A percentile compares a stretch with the other conserved stretches of the same genome.
Evolutionary conservation across 768 basidiomycete genomes (phyloP).

Genomic region (Amanita muscaria): DNA sequence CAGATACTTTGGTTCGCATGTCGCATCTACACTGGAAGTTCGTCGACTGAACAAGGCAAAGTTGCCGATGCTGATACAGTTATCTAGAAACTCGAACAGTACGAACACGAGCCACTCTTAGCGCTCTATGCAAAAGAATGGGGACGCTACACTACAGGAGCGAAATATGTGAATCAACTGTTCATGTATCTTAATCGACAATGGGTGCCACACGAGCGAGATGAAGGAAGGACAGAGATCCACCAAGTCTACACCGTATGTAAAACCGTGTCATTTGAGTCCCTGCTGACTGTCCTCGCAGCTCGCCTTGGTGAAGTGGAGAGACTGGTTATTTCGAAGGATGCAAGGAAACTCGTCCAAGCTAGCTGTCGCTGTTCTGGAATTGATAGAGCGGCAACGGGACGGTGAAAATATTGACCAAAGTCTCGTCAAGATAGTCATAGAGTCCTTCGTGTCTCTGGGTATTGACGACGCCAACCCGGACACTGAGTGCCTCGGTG

Average conservation of each 20-base stretch:
- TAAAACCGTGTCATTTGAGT: not conserved
- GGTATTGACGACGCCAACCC: constrained; percentile 89
- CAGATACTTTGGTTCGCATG: constrained; percentile 80
- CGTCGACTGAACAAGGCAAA: not conserved
- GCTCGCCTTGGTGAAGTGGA: constrained; percentile 98
- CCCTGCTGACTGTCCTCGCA: constrained; percentile 20
- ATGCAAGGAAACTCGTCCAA: constrained; percentile 79
- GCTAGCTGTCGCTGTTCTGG: constrained; percentile 79
- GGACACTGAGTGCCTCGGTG: constrained; percentile 87
- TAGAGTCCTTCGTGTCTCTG: constrained; percentile 91
- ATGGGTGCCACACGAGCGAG: constrained; percentile 97
- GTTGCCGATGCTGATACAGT: not conserved
- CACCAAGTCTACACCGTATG: constrained; percentile 94
- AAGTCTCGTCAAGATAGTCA: constrained; percentile 85
- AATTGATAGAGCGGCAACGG: constrained; percentile 86
- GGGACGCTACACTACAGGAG: constrained; percentile 95
- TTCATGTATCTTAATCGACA: constrained; percentile 98
- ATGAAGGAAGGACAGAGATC: constrained; percentile 91
- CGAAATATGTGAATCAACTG: constrained; percentile 93
- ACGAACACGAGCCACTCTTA: constrained; percentile 83
- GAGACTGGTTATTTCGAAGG: constrained; percentile 77
- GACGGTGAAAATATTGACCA: constrained; percentile 94
- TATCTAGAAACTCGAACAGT: constrained; percentile 58
- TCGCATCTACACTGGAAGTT: constrained; percentile 25
- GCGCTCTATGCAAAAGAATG: constrained; percentile 90